Evolutionary conservation across 176 grass and related monocot genomes (phyloP).

Genomic region (Aegilops longissima): DNA sequence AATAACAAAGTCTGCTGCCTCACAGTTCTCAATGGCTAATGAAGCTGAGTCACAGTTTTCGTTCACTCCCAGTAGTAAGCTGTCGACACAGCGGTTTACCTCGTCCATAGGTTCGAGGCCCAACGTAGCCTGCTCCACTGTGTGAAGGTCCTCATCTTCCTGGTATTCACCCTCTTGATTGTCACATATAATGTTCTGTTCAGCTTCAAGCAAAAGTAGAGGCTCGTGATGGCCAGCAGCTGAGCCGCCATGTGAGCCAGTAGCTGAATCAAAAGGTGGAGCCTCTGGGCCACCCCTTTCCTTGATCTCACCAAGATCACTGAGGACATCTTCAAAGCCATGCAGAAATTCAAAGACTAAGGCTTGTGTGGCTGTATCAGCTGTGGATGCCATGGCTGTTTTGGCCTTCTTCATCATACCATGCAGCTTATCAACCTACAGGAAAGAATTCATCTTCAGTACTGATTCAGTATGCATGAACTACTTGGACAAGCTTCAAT

Average conservation of each 20-base stretch:
- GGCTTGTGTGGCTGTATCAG: conserved; percentile 44
- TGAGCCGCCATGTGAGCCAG: conserved; percentile 18
- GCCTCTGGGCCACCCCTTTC: conserved; percentile 23
- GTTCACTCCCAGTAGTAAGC: conserved; percentile 16
- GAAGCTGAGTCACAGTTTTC: conserved; percentile 23
- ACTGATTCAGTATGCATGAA: not conserved
- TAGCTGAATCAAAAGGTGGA: conserved; percentile 26
- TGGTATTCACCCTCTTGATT: conserved; percentile 38
- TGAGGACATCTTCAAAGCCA: conserved; percentile 59
- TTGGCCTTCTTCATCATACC: conserved; percentile 54
- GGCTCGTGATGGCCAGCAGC: not conserved
- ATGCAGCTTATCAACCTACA: conserved; percentile 59
- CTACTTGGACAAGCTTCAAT: conserved; percentile 16
- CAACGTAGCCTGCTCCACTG: conserved; percentile 24
- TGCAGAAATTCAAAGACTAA: conserved; percentile 52
- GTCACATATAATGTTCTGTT: conserved; percentile 19
- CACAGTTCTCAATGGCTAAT: conserved; percentile 16
- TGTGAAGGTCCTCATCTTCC: conserved; percentile 37
- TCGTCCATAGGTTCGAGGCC: conserved; percentile 20
- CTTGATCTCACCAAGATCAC: conserved; percentile 51
- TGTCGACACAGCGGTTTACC: conserved; percentile 16
- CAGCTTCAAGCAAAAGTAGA: conserved; percentile 28
- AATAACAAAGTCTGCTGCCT: conserved; percentile 11
- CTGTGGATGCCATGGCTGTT: conserved; percentile 41
- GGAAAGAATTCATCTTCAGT: conserved; percentile 17